phyloP scores from a whole-genome alignment of 164 flowering plant species.

The Stephania cephalantha region DNA sequence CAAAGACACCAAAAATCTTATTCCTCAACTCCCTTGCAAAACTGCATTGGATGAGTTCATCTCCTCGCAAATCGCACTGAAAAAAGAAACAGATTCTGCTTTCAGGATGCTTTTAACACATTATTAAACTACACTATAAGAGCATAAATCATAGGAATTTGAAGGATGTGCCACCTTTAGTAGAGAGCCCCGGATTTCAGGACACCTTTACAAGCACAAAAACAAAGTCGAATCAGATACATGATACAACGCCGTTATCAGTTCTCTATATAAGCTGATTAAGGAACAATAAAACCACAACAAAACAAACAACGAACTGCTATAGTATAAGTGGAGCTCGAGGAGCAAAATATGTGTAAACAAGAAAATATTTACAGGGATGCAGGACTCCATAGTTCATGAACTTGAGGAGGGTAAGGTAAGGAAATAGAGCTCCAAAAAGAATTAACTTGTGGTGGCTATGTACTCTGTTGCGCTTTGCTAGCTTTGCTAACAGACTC shows the following conservation, averaged over 20 bases:
- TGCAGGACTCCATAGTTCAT: background rate
- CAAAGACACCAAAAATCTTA: no score
- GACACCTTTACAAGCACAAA: background rate
- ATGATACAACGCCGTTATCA: background rate
- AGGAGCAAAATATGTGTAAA: background rate
- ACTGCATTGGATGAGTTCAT: no score
- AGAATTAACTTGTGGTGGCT: slow-evolving; percentile 20
- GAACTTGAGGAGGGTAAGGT: background rate
- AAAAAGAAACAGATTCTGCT: no score
- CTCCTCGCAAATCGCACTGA: no score
- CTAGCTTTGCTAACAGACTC: slow-evolving; percentile 12
- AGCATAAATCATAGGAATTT: background rate
- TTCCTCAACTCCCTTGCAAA: no score
- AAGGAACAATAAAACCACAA: background rate
- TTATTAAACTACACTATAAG: no score
- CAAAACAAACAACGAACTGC: background rate
- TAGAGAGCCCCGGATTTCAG: background rate
- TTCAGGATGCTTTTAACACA: no score
- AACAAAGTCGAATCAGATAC: background rate
- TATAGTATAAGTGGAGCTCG: slow-evolving; percentile 4
- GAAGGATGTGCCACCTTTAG: background rate
- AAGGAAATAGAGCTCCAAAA: slow-evolving; percentile 15
- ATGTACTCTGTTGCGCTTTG: slow-evolving; percentile 12
- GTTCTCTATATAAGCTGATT: background rate
- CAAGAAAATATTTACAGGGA: slow-evolving; percentile 25